These are phyloP conservation scores for Fusarium verrucosum DNA, from an alignment of 2,329 filamentous ascomycete genomes.

Conservation along the genomic window DNA sequence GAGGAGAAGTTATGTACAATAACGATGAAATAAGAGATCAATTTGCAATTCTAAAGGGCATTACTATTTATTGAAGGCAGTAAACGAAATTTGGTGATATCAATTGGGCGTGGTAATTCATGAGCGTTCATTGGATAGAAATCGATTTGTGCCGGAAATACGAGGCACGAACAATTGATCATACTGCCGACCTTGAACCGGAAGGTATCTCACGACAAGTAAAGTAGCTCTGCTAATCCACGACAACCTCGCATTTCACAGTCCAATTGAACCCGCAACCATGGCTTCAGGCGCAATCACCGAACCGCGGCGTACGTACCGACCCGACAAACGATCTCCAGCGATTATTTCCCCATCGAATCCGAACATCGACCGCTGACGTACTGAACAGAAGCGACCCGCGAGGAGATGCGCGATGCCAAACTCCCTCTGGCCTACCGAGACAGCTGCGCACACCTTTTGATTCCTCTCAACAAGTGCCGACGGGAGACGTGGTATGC, in stretches of 20 bases:
- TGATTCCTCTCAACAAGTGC: slow-evolving; percentile 96
- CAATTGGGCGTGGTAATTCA: slow-evolving; percentile 42
- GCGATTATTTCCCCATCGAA: slow-evolving; percentile 20
- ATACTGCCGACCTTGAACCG: slow-evolving; percentile 46
- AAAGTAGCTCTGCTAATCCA: slow-evolving; percentile 41
- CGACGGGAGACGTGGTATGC: slow-evolving; percentile 91
- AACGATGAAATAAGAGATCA: accelerated
- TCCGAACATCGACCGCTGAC: slow-evolving; percentile 36
- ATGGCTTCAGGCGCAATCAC: slow-evolving; percentile 52
- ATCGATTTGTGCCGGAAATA: slow-evolving; percentile 37
- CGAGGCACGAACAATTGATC: slow-evolving; percentile 39
- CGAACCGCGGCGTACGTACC: slow-evolving; percentile 52
- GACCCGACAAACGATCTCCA: background rate
- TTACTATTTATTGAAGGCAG: background rate
- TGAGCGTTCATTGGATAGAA: slow-evolving; percentile 32
- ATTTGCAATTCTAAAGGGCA: background rate
- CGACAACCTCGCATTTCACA: slow-evolving; percentile 44
- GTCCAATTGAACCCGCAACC: slow-evolving; percentile 49
- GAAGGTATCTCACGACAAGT: slow-evolving; percentile 42
- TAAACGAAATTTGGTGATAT: background rate
- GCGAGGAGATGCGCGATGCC: slow-evolving; percentile 93
- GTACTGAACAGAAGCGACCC: slow-evolving; percentile 70
- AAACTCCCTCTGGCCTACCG: slow-evolving; percentile 89
- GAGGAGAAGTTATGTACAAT: accelerated
- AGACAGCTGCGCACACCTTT: slow-evolving; percentile 92